phyloP scores from a whole-genome alignment of 371 early-diverging fungal species.

The Mortierella sp. region DNA sequence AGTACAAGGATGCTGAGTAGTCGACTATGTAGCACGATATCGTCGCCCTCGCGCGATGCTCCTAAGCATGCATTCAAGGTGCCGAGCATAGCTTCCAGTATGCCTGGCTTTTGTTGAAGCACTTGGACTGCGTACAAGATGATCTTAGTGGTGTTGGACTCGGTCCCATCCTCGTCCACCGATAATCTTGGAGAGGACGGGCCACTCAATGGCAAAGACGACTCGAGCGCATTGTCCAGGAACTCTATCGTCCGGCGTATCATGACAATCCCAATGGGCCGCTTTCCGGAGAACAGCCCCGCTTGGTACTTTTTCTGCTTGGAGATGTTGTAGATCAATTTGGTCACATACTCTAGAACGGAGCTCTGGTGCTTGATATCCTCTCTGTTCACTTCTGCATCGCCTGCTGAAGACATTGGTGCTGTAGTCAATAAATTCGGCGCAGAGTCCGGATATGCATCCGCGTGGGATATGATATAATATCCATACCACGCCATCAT shows the following conservation, averaged over 20 bases:
- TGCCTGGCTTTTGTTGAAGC: slow-evolving; percentile 18
- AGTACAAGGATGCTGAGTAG: slow-evolving; percentile 18
- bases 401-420: background rate
- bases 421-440: background rate
- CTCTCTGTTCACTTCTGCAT: background rate
- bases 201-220: background rate
- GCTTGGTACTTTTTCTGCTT: slow-evolving; percentile 12
- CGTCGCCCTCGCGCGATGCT: slow-evolving; percentile 7
- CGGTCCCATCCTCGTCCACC: background rate
- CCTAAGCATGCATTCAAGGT: slow-evolving; percentile 10
- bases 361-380: slow-evolving; percentile 10
- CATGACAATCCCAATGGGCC: slow-evolving; percentile 21
- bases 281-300: slow-evolving; percentile 11
- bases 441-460: background rate
- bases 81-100: slow-evolving; percentile 44
- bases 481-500: slow-evolving; percentile 48
- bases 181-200: background rate
- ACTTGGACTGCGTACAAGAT: slow-evolving; percentile 17
- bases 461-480: slow-evolving; percentile 22
- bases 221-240: slow-evolving; percentile 22
- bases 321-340: slow-evolving; percentile 26
- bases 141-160: background rate
- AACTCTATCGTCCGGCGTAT: slow-evolving; percentile 48
- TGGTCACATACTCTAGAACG: slow-evolving; percentile 32
- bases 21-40: slow-evolving; percentile 6